Evolutionary conservation across 129 eudicot genomes (phyloP).

Genomic region (Saussurea involucrata): DNA sequence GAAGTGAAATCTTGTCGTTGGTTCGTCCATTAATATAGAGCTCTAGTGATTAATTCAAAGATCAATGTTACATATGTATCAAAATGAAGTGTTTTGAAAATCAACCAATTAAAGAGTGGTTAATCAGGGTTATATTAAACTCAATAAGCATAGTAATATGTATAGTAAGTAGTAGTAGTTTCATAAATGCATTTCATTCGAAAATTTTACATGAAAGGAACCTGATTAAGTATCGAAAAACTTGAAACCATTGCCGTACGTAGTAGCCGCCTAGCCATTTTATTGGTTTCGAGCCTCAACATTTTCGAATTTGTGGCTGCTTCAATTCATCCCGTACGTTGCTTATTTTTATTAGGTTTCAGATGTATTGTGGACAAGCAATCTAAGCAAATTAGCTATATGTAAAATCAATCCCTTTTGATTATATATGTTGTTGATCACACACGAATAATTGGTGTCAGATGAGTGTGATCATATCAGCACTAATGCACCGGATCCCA

Average conservation of each 20-base stretch:
- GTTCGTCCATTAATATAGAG: too few relatives aligned
- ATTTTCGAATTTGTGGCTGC: not conserved
- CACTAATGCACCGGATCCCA: too few relatives aligned
- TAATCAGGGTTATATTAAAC: not conserved
- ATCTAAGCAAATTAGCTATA: not conserved
- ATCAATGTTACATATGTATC: too few relatives aligned
- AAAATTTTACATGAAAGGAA: constrained; percentile 18
- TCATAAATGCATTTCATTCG: constrained; percentile 14
- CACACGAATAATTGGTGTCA: constrained; percentile 5
- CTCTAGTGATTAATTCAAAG: too few relatives aligned
- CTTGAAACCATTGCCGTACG: constrained; percentile 1
- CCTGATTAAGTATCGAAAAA: constrained; percentile 7
- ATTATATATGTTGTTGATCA: not conserved
- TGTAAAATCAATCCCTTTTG: not conserved
- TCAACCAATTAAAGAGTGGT: not conserved
- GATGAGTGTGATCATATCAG: too few relatives aligned
- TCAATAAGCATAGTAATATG: not conserved
- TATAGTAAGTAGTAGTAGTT: not conserved
- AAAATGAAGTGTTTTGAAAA: not conserved
- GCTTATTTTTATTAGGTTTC: not conserved
- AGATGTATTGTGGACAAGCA: constrained; percentile 12
- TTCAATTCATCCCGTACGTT: not conserved
- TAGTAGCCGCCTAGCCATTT: not conserved
- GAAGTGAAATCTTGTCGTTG: too few relatives aligned
- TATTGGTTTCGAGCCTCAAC: not conserved